Conservation (phyloP, 2,329 filamentous ascomycete genomes). For the Sclerotinia borealis region DNA sequence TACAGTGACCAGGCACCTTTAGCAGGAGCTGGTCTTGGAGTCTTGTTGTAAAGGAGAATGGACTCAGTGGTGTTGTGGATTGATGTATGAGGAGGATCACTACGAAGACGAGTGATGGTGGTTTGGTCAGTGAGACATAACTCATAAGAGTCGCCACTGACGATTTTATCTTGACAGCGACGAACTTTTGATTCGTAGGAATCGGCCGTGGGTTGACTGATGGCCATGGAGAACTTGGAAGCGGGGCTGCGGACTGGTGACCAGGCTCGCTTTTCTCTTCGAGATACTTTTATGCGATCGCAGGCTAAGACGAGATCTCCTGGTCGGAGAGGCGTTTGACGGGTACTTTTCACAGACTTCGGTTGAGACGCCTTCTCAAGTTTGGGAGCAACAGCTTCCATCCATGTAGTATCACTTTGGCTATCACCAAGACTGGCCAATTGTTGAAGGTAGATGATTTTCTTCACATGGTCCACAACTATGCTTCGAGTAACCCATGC, state of each 20-base stretch:
- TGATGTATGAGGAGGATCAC: slow-evolving; percentile 5
- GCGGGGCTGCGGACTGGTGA: slow-evolving; percentile 4
- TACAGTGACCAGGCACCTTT: slow-evolving; percentile 30
- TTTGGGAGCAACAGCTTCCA: slow-evolving; percentile 15
- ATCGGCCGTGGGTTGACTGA: slow-evolving; percentile 16
- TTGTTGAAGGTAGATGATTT: slow-evolving; percentile 53
- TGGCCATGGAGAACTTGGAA: slow-evolving; percentile 18
- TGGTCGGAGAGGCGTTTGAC: neutral
- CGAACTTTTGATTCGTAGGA: slow-evolving; percentile 34
- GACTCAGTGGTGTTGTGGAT: slow-evolving; percentile 2
- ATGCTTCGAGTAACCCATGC: slow-evolving; percentile 59
- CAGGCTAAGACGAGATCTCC: slow-evolving; percentile 4
- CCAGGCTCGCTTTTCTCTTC: slow-evolving; percentile 9
- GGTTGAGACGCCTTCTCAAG: slow-evolving; percentile 13
- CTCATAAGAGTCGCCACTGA: slow-evolving; percentile 37
- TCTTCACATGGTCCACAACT: slow-evolving; percentile 55
- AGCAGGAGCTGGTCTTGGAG: slow-evolving; percentile 11
- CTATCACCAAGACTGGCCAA: slow-evolving; percentile 35
- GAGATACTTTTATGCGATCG: slow-evolving; percentile 9
- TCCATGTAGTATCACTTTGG: slow-evolving; percentile 27
- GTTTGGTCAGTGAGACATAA: slow-evolving; percentile 36
- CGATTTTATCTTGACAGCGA: slow-evolving; percentile 33
- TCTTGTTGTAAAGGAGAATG: slow-evolving; percentile 13
- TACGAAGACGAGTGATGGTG: slow-evolving; percentile 14
- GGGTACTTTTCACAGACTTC: slow-evolving; percentile 1